Base-by-base conservation (phyloP, 176 grass and related monocot genomes). In the Chloris gayana region DNA sequence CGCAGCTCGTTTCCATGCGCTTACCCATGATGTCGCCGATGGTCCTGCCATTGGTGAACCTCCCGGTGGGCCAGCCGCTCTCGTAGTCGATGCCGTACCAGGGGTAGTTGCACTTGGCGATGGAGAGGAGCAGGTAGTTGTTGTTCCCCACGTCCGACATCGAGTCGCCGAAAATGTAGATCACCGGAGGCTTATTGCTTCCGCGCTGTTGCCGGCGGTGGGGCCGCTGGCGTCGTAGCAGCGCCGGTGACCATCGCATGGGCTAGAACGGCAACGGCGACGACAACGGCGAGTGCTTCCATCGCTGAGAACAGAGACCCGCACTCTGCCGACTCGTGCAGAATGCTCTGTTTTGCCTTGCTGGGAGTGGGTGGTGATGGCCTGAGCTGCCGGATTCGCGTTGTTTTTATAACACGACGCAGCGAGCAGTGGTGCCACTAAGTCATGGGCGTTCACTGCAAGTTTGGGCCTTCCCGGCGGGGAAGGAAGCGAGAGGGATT, bases 121-220 rank as follows among this genome's bases (percentile, higher is more conserved):
- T 39, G 79, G 90, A 95, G 2, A 93, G 74, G 9, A 84, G 79
- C 15, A 99, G 92, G 75, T 95, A 93, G 32, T 99, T 95, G 84
- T 99, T 95, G 92, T 93, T 99, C 38, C 96, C 92, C 2, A 95
- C 96, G 83, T 95, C 96, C 1, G 92, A 95, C 90, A 99, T 91
- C 19, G 92, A 99, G 81, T 99, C 96, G 14, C 96, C 92, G 45
- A 99, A 99, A 17, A 91, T 88, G 64, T 87, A 99, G 61, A 88
- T 76, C 51, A 95, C 90, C 18, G 92, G 86, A 4, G 29, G 67
- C 34, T 87, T 89, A 0, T 5, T 1, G 54, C 54, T 57, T 24
- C 1, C 54, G n/a, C 21, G 75, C n/a, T 5, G 32, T 18, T 0
- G 57, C 27, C 15, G 27, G 9, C 2, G 74, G 24, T 5, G 22